A percentile compares a stretch with the other conserved stretches of the same genome.
These are phyloP conservation scores for Lenwebbia sp. DNA, from an alignment of 345 rosid genomes.

Conservation along the genomic window DNA sequence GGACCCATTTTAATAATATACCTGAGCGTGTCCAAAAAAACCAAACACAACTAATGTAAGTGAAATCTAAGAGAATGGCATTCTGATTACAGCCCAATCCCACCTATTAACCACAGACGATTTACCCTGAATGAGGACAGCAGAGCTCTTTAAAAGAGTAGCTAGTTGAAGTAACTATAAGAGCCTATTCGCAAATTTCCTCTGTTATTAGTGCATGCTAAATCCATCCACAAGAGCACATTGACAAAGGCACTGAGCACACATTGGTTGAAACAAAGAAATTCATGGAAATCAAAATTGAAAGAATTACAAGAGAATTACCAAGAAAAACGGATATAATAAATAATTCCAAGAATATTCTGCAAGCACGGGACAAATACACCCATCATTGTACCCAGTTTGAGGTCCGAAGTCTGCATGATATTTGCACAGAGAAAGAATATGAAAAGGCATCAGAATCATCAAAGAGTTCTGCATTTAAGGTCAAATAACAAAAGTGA, in stretches of 20 bases:
- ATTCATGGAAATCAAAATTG: neutral
- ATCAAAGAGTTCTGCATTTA: neutral
- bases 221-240: neutral
- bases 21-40: neutral
- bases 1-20: neutral
- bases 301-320: slow-evolving; percentile 14
- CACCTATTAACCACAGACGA: neutral
- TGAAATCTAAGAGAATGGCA: neutral
- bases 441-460: slow-evolving; percentile 12
- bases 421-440: slow-evolving; percentile 10
- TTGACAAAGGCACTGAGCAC: neutral
- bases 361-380: slow-evolving; percentile 97
- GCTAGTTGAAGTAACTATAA: neutral
- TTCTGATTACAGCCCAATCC: neutral
- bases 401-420: slow-evolving; percentile 56
- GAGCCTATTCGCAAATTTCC: neutral
- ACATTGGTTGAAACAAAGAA: neutral
- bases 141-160: neutral
- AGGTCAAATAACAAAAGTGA: neutral
- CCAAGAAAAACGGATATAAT: slow-evolving; percentile 98
- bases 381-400: slow-evolving; percentile 98
- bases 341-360: slow-evolving; percentile 95
- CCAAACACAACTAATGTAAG: neutral
- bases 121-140: neutral
- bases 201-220: neutral